Percentiles rank a stretch among this genome's conserved stretches.
phyloP scores from a whole-genome alignment of 192 early-diverging fungal species.

The Funneliformis mosseae region DNA sequence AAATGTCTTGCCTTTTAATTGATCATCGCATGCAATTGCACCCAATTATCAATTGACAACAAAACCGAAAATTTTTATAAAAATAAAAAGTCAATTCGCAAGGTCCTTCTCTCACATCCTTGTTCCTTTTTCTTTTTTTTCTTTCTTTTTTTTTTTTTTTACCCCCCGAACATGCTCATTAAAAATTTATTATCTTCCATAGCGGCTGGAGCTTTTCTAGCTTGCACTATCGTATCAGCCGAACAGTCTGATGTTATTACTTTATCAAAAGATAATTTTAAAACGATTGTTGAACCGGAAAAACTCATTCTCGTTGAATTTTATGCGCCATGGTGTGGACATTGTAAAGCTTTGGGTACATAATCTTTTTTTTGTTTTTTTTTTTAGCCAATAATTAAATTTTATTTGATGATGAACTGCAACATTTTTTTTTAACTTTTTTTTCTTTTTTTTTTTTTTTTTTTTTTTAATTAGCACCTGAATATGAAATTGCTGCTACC shows the following conservation, averaged over 20 bases:
- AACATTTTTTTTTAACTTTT: constrained; percentile 14
- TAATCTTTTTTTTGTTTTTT: not conserved
- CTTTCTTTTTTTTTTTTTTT: not conserved
- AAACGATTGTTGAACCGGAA: constrained; percentile 58
- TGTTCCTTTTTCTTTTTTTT: not conserved
- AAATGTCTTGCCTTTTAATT: not conserved
- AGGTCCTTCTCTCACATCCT: not conserved
- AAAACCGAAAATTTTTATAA: not conserved
- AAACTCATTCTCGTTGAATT: constrained; percentile 88
- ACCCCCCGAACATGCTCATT: not conserved
- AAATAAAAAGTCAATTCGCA: not conserved
- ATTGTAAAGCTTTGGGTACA: constrained; percentile 86
- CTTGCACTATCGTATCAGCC: not conserved
- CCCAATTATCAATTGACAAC: constrained; percentile 22
- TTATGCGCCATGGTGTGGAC: constrained; percentile 98
- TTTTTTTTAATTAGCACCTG: constrained; percentile 67
- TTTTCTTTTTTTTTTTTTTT: not conserved
- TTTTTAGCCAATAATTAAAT: not conserved
- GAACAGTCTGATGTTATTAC: constrained; percentile 53
- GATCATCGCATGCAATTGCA: not conserved
- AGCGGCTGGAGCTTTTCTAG: not conserved
- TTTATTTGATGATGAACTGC: not conserved
- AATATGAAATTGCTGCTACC: constrained; percentile 92
- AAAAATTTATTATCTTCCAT: not conserved
- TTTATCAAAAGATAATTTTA: constrained; percentile 65